Percentiles rank a stretch among this genome's conserved stretches.
Evolutionary conservation across 192 early-diverging fungal species (phyloP).

Genomic region (Coemansia sp.): DNA sequence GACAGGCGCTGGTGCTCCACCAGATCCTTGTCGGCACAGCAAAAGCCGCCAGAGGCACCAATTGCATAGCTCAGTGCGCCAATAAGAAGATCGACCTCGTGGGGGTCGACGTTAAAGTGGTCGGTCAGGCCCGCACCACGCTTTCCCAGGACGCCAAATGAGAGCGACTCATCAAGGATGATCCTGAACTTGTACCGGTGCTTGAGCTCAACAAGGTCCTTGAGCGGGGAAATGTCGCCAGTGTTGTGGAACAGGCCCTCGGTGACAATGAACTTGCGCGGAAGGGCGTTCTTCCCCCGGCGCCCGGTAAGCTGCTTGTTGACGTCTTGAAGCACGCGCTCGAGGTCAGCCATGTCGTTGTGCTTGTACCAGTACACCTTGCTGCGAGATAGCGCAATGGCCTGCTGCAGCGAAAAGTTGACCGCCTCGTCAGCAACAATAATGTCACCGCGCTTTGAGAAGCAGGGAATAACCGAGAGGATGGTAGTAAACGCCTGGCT

Average conservation of each 20-base stretch:
- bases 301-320: conserved; percentile 60
- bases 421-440: conserved; percentile 91
- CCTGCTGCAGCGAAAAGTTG: conserved; percentile 87
- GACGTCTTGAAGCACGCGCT: conserved; percentile 78
- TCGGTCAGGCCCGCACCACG: conserved; percentile 88
- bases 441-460: conserved; percentile 94
- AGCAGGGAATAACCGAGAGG: conserved; percentile 89
- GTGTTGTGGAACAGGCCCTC: conserved; percentile 88
- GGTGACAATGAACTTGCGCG: conserved; percentile 89
- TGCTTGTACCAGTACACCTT: conserved; percentile 91
- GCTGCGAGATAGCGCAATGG: conserved; percentile 85
- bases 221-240: conserved; percentile 84
- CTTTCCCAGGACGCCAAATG: conserved; percentile 84
- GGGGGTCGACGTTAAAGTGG: conserved; percentile 68
- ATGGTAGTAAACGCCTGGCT: conserved; percentile 94
- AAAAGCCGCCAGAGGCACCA: conserved; percentile 88
- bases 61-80: conserved; percentile 80
- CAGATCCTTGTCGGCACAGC: conserved; percentile 80
- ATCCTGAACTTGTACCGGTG: conserved; percentile 95
- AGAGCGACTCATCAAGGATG: conserved; percentile 89
- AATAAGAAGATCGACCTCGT: conserved; percentile 84
- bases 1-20: conserved; percentile 91
- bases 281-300: conserved; percentile 73
- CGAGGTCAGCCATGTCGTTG: conserved; percentile 94
- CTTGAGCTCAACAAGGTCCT: conserved; percentile 83